phyloP scores from a whole-genome alignment of 371 early-diverging fungal genomes.

The Mucor saturninus region DNA sequence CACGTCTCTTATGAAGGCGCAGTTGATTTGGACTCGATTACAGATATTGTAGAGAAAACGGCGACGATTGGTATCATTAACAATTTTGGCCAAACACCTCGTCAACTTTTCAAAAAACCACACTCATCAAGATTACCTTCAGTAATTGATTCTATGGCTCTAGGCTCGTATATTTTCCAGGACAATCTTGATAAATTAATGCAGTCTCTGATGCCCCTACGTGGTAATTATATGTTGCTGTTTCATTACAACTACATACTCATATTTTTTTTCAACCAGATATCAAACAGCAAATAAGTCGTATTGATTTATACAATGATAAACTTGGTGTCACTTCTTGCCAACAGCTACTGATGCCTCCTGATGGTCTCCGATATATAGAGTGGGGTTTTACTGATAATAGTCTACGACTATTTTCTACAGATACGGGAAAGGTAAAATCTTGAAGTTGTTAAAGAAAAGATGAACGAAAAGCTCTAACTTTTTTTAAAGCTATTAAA shows the following conservation, averaged over 20 bases:
- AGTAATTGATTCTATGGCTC: constrained; percentile 39
- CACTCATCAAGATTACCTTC: constrained; percentile 64
- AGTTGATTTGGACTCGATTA: constrained; percentile 85
- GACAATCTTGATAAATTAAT: constrained; percentile 59
- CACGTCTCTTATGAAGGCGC: constrained; percentile 93
- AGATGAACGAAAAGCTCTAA: background rate
- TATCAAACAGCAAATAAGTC: constrained; percentile 60
- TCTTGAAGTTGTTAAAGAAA: background rate
- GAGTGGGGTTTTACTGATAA: constrained; percentile 80
- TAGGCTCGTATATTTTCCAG: constrained; percentile 55
- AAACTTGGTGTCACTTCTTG: constrained; percentile 55
- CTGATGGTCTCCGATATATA: constrained; percentile 64
- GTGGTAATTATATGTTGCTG: constrained; percentile 37
- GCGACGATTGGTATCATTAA: constrained; percentile 93
- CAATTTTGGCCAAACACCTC: constrained; percentile 95
- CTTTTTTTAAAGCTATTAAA: constrained; percentile 46
- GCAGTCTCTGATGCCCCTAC: constrained; percentile 59
- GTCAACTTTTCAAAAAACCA: constrained; percentile 81
- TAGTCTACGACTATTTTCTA: constrained; percentile 64
- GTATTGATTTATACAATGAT: constrained; percentile 54
- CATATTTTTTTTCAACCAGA: constrained; percentile 28
- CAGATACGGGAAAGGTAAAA: constrained; percentile 65
- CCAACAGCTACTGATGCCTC: constrained; percentile 59
- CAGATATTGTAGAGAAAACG: constrained; percentile 87
- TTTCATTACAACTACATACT: background rate